phyloP scores from a whole-genome alignment of 2,329 filamentous ascomycete species.

The Dichotomopilus funicola region DNA sequence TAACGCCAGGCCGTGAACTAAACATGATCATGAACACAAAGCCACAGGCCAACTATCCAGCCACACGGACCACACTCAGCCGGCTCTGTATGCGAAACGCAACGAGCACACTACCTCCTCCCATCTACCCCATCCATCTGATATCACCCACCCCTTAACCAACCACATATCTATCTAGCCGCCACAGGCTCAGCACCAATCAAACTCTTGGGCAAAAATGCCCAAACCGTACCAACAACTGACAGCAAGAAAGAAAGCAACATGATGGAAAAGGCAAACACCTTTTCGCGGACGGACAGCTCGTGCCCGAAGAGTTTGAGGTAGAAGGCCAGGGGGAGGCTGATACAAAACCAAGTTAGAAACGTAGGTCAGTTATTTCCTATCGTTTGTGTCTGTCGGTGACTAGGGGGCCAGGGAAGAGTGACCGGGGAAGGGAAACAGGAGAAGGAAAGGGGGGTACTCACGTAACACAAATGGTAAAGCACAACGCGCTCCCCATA shows the following conservation, averaged over 20 bases:
- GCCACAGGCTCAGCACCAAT: slow-evolving; percentile 43
- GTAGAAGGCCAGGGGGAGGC: slow-evolving; percentile 77
- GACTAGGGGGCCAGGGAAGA: too few relatives aligned
- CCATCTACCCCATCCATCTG: too few relatives aligned
- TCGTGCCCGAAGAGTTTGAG: slow-evolving; percentile 79
- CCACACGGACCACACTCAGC: too few relatives aligned
- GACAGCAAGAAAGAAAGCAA: slow-evolving; percentile 63
- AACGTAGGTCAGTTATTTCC: not conserved
- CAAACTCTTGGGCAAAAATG: slow-evolving; percentile 73
- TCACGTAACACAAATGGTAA: slow-evolving; percentile 82
- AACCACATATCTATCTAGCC: not conserved
- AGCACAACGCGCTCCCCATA: slow-evolving; percentile 83
- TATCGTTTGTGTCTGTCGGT: not conserved
- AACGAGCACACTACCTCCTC: too few relatives aligned
- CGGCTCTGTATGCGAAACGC: too few relatives aligned
- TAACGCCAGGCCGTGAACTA: too few relatives aligned
- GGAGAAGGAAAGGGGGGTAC: slow-evolving; percentile 19
- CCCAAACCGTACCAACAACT: slow-evolving; percentile 74
- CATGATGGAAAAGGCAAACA: slow-evolving; percentile 63
- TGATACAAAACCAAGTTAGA: slow-evolving; percentile 16
- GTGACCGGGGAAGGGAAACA: not conserved
- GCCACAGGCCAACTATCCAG: too few relatives aligned
- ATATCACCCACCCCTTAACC: not conserved
- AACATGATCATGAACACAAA: too few relatives aligned
- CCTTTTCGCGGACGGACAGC: slow-evolving; percentile 56